phyloP scores from a whole-genome alignment of 495 filamentous ascomycete species.

The Aspergillus asperescens region DNA sequence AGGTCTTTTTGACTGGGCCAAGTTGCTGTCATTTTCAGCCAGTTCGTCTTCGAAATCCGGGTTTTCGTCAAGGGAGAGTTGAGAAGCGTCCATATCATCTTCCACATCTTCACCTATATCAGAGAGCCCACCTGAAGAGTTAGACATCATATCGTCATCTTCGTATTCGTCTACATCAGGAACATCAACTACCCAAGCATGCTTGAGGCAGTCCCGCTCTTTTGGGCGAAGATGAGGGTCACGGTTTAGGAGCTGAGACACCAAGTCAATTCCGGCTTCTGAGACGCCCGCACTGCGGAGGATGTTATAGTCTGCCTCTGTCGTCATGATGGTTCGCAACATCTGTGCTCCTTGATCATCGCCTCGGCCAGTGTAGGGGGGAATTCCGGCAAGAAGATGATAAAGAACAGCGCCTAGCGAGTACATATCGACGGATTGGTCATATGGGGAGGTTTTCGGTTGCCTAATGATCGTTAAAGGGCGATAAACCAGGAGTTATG shows the following conservation, averaged over 20 bases:
- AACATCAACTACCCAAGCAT: constrained; percentile 61
- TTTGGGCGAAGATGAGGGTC: constrained; percentile 65
- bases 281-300: constrained; percentile 55
- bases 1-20: constrained; percentile 38
- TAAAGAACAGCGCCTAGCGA: constrained; percentile 88
- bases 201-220: constrained; percentile 54
- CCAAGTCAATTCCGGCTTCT: constrained; percentile 59
- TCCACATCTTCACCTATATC: constrained; percentile 46
- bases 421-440: constrained; percentile 90
- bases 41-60: constrained; percentile 34
- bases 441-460: constrained; percentile 58
- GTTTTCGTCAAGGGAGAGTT: constrained; percentile 29
- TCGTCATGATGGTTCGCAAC: constrained; percentile 78
- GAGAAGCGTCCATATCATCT: constrained; percentile 35
- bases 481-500: neutral
- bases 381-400: constrained; percentile 64
- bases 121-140: constrained; percentile 44
- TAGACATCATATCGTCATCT: constrained; percentile 46
- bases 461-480: constrained; percentile 27
- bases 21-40: constrained; percentile 26
- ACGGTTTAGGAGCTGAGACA: constrained; percentile 69
- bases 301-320: constrained; percentile 54
- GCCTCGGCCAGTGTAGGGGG: constrained; percentile 68
- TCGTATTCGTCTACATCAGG: constrained; percentile 38
- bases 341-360: constrained; percentile 57